Evolutionary conservation across 352 stramenopile genomes (phyloP).

Genomic region (Phytophthora agathidicida): DNA sequence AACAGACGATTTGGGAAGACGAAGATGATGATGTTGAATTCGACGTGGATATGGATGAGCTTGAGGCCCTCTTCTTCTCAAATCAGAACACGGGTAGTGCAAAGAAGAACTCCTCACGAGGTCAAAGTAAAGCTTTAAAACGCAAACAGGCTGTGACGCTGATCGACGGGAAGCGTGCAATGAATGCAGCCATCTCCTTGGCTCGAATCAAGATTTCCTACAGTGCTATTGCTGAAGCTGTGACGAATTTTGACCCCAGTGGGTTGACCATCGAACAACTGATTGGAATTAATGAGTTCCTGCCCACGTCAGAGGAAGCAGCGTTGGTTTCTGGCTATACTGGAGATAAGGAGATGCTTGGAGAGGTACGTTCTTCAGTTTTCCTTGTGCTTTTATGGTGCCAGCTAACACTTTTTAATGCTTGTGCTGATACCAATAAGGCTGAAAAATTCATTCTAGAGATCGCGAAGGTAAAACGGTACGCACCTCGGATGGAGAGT

Average conservation of each 20-base stretch:
- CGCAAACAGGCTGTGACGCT: conserved; percentile 89
- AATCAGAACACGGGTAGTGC: conserved; percentile 47
- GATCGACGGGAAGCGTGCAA: conserved; percentile 96
- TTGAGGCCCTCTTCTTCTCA: conserved; percentile 87
- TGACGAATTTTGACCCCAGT: conserved; percentile 70
- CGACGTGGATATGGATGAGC: conserved; percentile 89
- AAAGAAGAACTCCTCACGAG: conserved; percentile 56
- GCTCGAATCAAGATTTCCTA: conserved; percentile 95
- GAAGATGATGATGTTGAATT: conserved; percentile 78
- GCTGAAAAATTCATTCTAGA: conserved; percentile 91
- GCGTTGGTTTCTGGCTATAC: conserved; percentile 80
- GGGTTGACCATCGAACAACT: conserved; percentile 79
- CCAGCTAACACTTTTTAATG: conserved; percentile 6
- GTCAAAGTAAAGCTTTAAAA: conserved; percentile 53
- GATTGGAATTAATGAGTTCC: conserved; percentile 92
- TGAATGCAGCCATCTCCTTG: conserved; percentile 98
- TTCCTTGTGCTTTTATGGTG: not conserved
- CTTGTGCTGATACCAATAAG: conserved; percentile 19
- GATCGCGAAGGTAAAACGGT: conserved; percentile 83
- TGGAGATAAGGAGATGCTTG: conserved; percentile 65
- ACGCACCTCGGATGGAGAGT: conserved; percentile 68
- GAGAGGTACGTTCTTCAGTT: conserved; percentile 51
- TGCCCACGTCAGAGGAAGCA: conserved; percentile 94
- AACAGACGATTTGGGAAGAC: conserved; percentile 86
- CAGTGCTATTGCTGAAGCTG: conserved; percentile 79